Percentiles rank a stretch among this genome's conserved stretches.
Conservation (phyloP, 331 rosid genomes). For the Quercus phellos region DNA sequence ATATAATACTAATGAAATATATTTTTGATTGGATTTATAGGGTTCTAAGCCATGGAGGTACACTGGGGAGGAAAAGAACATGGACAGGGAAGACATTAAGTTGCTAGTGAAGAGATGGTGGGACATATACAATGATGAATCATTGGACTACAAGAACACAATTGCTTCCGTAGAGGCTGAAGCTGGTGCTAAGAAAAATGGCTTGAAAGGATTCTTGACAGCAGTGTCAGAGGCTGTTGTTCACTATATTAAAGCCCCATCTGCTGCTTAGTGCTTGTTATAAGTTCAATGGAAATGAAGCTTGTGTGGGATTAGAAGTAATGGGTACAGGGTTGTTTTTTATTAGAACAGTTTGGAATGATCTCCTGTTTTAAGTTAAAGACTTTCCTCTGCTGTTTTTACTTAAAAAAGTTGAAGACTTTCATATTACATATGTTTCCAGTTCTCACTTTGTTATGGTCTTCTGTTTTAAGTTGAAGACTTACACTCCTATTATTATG, state of each 20-base stretch:
- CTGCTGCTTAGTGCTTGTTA: constrained; percentile 49
- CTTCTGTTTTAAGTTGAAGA: background rate
- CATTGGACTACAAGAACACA: constrained; percentile 27
- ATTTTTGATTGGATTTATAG: background rate
- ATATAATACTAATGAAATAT: background rate
- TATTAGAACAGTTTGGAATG: no score
- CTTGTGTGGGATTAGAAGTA: background rate
- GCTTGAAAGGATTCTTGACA: constrained; percentile 16
- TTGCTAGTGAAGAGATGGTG: constrained; percentile 47
- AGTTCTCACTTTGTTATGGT: background rate
- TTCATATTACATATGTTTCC: background rate
- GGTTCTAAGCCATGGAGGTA: constrained; percentile 61
- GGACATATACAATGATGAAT: constrained; percentile 46
- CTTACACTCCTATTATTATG: background rate
- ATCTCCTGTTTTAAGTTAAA: background rate
- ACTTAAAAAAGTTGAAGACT: background rate
- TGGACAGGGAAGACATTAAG: constrained; percentile 49
- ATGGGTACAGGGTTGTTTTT: background rate
- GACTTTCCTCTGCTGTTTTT: background rate
- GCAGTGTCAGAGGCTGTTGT: constrained; percentile 43
- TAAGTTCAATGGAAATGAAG: background rate
- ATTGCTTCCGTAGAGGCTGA: background rate
- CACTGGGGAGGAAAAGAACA: constrained; percentile 38
- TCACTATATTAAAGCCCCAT: constrained; percentile 43
- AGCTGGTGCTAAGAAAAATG: background rate